These are phyloP conservation scores for Exutisphaerella laricina DNA, from an alignment of 2,329 filamentous ascomycete genomes.

Conservation along the genomic window DNA sequence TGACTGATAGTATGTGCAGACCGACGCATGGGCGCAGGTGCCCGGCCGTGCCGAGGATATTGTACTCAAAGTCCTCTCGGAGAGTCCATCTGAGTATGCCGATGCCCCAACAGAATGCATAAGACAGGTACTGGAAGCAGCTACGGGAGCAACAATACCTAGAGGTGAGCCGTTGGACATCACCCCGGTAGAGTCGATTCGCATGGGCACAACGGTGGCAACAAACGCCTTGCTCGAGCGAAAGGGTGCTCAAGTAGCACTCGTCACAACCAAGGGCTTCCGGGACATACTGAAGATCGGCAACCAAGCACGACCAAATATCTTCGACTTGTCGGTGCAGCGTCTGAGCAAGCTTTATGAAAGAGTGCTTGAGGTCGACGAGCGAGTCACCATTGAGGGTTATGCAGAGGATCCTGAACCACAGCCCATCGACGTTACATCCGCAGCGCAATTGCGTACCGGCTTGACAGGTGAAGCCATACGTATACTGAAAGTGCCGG, in stretches of 20 bases:
- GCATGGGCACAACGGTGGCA: slow-evolving; percentile 65
- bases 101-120: slow-evolving; percentile 34
- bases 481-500: slow-evolving; percentile 24
- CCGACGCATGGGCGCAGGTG: slow-evolving; percentile 39
- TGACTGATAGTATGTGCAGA: slow-evolving; percentile 76
- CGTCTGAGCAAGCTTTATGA: slow-evolving; percentile 81
- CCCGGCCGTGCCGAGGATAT: slow-evolving; percentile 23
- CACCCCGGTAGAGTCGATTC: slow-evolving; percentile 19
- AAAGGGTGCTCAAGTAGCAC: slow-evolving; percentile 77
- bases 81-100: slow-evolving; percentile 29
- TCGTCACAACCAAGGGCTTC: slow-evolving; percentile 83
- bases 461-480: slow-evolving; percentile 29
- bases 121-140: slow-evolving; percentile 28
- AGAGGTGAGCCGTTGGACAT: slow-evolving; percentile 17
- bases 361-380: slow-evolving; percentile 73
- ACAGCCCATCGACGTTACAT: slow-evolving; percentile 20
- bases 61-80: slow-evolving; percentile 30
- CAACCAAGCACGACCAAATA: slow-evolving; percentile 81
- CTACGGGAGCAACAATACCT: slow-evolving; percentile 16
- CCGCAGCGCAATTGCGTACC: slow-evolving; percentile 16
- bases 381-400: slow-evolving; percentile 81
- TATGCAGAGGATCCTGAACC: slow-evolving; percentile 54
- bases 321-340: slow-evolving; percentile 79
- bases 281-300: slow-evolving; percentile 79
- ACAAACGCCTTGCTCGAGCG: slow-evolving; percentile 84